Evolutionary conservation across 2,329 filamentous ascomycete genomes (phyloP), one percentile per base, ranked within the genome.

Genomic region (Colletotrichum melonis): DNA sequence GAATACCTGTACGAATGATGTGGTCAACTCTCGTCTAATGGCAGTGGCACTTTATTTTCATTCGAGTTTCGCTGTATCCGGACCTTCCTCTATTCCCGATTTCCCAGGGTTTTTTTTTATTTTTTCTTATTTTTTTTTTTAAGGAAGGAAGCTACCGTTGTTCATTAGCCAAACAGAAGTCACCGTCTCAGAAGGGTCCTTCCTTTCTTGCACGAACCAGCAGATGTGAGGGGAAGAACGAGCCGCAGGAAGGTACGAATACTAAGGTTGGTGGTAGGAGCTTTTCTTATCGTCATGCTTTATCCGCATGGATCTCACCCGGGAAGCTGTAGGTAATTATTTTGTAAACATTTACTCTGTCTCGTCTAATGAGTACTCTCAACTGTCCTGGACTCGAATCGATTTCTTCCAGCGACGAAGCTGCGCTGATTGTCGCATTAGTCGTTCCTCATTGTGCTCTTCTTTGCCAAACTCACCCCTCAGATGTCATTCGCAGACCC

Each of bases 1-100:
- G 32, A 4, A 35, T 35, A 35, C 3, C 5, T 0, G 32, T 35
- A 35, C 32, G 22, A 26, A 28, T 4, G 16, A 11, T 3, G 54
- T 24, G 55, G 30, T 38, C 64, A 54, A 59, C 42, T 49, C n/a
- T 64, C 59, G n/a, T 69, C 70, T 46, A 24, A 49, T 63, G 30
- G 42, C 54, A 59, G 35, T 67, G 42, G 5, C 32, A 24, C 56
- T 63, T 68, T 24, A n/a, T 32, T 42, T 11, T 5, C 67, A 64
- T 57, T 19, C 19, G 28, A 4, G 22, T 7, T 19, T 14, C 35
- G 30, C 7, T 24, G 8, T 35, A 35, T 46, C 11, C 49, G 19
- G 30, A 46, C 24, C 58, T 56, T 63, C 42, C 28, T 28, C 57
- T 9, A 5, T 35, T 12, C 11, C 32, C 19, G 56, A 38, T 49